Evolutionary conservation across 176 grass and related monocot species (phyloP).

Genomic region (Ampelocalamus luodianensis): DNA sequence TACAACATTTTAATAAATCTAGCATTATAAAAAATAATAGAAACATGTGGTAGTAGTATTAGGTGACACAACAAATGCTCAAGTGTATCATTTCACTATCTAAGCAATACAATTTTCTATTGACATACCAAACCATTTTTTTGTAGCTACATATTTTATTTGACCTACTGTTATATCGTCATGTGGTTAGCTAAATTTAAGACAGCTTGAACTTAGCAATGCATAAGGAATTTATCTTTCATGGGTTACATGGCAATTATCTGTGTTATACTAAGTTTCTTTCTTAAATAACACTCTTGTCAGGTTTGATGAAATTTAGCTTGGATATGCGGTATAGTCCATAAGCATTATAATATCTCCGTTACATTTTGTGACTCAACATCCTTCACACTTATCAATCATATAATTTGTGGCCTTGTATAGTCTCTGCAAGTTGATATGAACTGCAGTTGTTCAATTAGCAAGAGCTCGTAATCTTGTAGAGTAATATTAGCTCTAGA

Average conservation of each 20-base stretch:
- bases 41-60: not conserved
- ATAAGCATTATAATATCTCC: constrained; percentile 26
- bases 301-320: constrained; percentile 27
- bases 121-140: not conserved
- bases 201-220: not conserved
- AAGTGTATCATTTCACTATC: not conserved
- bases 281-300: constrained; percentile 15
- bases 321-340: not conserved
- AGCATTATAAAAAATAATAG: not conserved
- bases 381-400: not conserved
- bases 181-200: constrained; percentile 6
- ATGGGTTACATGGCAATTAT: not conserved
- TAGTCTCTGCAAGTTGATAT: constrained; percentile 7
- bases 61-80: constrained; percentile 5
- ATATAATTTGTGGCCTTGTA: constrained; percentile 18
- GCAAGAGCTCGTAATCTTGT: not conserved
- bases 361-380: not conserved
- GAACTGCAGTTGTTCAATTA: constrained; percentile 1
- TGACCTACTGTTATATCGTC: constrained; percentile 1
- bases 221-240: not conserved
- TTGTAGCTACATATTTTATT: not conserved
- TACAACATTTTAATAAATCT: not conserved
- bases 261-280: not conserved
- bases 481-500: not conserved
- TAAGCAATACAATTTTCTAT: not conserved